These are phyloP conservation scores for Escallonia rubra DNA, from an alignment of 129 eudicot genomes.

Conservation along the genomic window DNA sequence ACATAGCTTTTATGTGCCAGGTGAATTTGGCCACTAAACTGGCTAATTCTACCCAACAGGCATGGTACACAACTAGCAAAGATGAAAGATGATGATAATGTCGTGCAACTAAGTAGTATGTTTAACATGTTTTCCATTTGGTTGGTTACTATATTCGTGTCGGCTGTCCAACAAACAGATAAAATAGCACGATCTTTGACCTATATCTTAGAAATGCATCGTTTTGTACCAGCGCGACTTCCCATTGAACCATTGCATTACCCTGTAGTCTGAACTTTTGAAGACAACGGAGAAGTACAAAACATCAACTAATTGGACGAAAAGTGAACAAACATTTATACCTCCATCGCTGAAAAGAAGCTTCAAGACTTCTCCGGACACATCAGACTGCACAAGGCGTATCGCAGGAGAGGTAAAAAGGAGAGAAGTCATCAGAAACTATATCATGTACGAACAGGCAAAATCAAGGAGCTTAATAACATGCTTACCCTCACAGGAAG, in stretches of 20 bases:
- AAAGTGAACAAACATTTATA: conserved; percentile 19
- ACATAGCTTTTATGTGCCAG: background rate
- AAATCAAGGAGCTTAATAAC: conserved; percentile 2
- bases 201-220: too few species aligned
- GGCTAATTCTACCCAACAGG: too few species aligned
- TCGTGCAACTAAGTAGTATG: too few species aligned
- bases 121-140: too few species aligned
- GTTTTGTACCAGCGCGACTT: too few species aligned
- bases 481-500: conserved; percentile 72
- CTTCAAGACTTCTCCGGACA: conserved; percentile 79
- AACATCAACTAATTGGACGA: background rate
- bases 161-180: too few species aligned
- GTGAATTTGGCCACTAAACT: too few species aligned
- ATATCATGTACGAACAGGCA: background rate
- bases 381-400: conserved; percentile 57
- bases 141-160: too few species aligned
- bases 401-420: background rate
- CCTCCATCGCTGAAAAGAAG: conserved; percentile 80
- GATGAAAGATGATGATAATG: too few species aligned
- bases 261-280: background rate
- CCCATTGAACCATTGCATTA: too few species aligned
- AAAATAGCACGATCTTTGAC: too few species aligned
- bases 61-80: too few species aligned
- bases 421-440: background rate
- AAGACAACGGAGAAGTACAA: background rate